Base-by-base conservation (phyloP, 192 early-diverging fungal species). In the Jimgerdemannia lactiflua region DNA sequence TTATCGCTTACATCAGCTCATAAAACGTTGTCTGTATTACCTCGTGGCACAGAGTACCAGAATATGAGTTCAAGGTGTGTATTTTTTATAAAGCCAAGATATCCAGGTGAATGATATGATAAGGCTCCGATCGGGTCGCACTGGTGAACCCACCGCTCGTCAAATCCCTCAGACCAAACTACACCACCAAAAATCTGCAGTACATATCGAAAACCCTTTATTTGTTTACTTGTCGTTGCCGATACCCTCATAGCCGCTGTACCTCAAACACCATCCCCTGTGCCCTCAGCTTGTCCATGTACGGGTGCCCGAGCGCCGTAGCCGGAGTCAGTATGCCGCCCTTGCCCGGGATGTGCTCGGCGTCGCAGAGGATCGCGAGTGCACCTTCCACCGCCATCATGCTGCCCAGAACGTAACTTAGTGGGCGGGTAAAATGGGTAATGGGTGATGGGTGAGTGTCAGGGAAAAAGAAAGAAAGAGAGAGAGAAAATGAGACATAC, bases 291-390 rank as follows among this genome's bases (percentile, higher is more conserved):
- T 95, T 83, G 39, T 86, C 75, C 2, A 95, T 80, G 70, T 96
- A 78, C 1, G 87, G 86, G 29, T 88, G 42, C 49, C 96, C 95
- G 88, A 95, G 92, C n/a, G 92, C 90, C 65, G 87, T 86, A 6
- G 92, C 91, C 20, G 94, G 91, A 29, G 96, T 94, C 43, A 94
- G 82, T 6, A 98, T 86, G 64, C 95, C 96, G 4, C 91, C 92
- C 67, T 84, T 86, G 40, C 87, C 78, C 70, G 89, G 86, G 9
- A 87, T 67, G 3, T 79, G 49, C 64, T 88, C 82, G 18, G 86
- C 80, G 42, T 91, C 85, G 65, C 92, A 78, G 7, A 92, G 88
- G 68, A 96, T 74, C 68, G 89, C 91, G 19, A 96, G 81, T 0
- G 94, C 95, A 42, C 91, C 83, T 73, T 98, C 94, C 39, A 90